Conservation (phyloP, 495 filamentous ascomycete species). For the Talaromyces ruber region DNA sequence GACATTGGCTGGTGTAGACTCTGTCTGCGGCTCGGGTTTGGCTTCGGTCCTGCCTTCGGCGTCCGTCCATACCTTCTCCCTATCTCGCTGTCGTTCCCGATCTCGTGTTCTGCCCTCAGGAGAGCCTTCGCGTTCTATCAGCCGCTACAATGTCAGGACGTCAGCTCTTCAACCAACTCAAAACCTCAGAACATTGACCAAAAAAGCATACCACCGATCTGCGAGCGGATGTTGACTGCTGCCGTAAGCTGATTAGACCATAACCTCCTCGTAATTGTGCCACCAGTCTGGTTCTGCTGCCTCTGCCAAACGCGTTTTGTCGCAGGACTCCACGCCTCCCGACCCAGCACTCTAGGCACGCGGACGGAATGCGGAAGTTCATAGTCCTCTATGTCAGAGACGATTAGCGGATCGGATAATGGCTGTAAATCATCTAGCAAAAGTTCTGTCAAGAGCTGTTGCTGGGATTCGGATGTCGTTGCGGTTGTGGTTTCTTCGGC, state of each 20-base stretch:
- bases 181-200: constrained; percentile 1
- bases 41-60: constrained; percentile 4
- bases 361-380: constrained; percentile 15
- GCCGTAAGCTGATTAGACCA: background rate
- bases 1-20: background rate
- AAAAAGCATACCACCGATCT: constrained; percentile 17
- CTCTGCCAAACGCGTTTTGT: constrained; percentile 4
- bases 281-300: constrained; percentile 6
- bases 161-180: constrained; percentile 32
- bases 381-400: constrained; percentile 25
- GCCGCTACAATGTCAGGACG: constrained; percentile 46
- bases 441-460: constrained; percentile 3
- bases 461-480: background rate
- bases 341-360: constrained; percentile 17
- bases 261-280: background rate
- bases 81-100: constrained; percentile 21
- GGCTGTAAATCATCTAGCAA: background rate
- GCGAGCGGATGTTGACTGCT: background rate
- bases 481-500: constrained; percentile 1
- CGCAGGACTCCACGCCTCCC: constrained; percentile 14
- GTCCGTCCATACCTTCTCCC: constrained; percentile 21
- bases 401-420: constrained; percentile 9
- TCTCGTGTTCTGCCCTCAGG: constrained; percentile 34
- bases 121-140: constrained; percentile 51
- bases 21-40: background rate